A percentile compares a stretch with the other conserved stretches of the same genome.
Evolutionary conservation across 768 basidiomycete species (phyloP).

Genomic region (Russula brevipes): DNA sequence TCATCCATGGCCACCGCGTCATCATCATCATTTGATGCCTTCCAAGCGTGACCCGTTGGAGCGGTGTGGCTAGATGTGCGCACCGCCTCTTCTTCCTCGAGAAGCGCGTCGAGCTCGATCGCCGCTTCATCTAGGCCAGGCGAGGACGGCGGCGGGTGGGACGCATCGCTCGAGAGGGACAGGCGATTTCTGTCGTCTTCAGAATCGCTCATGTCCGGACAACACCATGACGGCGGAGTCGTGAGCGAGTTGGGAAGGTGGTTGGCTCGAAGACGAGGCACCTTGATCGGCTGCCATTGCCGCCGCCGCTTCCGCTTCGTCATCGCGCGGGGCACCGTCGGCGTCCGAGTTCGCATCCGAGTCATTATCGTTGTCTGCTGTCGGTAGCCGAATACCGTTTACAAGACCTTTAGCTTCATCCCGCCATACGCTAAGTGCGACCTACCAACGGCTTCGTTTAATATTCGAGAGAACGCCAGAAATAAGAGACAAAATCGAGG

Average conservation of each 20-base stretch:
- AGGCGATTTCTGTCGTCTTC: constrained; percentile 14
- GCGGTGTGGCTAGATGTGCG: constrained; percentile 7
- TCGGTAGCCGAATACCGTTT: constrained; percentile 31
- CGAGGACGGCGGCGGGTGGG: constrained; percentile 20
- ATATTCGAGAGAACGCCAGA: constrained; percentile 8
- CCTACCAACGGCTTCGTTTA: constrained; percentile 36
- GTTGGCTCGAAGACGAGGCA: constrained; percentile 3
- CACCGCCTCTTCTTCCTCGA: constrained; percentile 22
- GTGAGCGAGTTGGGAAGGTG: constrained; percentile 13
- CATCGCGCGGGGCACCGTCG: constrained; percentile 42
- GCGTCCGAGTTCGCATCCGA: constrained; percentile 47
- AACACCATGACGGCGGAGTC: neutral
- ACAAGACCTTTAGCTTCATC: constrained; percentile 54
- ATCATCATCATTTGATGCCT: neutral
- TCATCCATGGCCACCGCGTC: constrained; percentile 28
- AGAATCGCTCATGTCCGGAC: constrained; percentile 9
- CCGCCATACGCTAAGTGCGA: constrained; percentile 68
- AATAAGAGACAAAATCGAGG: constrained; percentile 13
- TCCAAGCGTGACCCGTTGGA: constrained; percentile 8
- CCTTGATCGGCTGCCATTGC: constrained; percentile 26
- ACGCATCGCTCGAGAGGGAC: constrained; percentile 2
- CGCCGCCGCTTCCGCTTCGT: constrained; percentile 28
- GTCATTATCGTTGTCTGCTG: constrained; percentile 38
- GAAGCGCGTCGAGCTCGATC: constrained; percentile 21
- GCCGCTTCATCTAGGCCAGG: constrained; percentile 14